Conservation (phyloP, 192 early-diverging fungal genomes). For the Coemansia sp. region DNA sequence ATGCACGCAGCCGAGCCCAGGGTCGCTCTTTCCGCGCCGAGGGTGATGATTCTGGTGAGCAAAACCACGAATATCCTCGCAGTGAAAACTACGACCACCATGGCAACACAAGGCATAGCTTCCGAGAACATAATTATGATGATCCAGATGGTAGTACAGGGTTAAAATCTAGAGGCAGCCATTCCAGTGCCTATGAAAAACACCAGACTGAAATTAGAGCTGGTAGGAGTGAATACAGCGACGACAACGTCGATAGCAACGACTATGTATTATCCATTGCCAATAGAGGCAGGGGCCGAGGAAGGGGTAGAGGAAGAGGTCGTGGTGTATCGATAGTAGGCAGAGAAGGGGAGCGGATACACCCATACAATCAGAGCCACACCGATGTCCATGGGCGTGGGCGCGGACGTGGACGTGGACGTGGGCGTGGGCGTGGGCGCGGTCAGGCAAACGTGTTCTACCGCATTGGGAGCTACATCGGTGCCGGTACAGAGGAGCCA, state of each 20-base stretch:
- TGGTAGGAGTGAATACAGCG: not conserved
- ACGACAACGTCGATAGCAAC: not conserved
- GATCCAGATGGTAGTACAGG: too few relatives aligned
- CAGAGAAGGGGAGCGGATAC: slow-evolving; percentile 1
- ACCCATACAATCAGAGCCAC: not conserved
- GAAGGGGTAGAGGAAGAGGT: slow-evolving; percentile 7
- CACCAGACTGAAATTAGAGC: not conserved
- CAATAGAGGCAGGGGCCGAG: slow-evolving; percentile 14
- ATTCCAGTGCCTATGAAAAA: not conserved
- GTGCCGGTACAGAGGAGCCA: not conserved
- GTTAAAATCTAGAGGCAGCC: not conserved
- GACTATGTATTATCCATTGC: slow-evolving; percentile 4
- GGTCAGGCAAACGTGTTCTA: not conserved
- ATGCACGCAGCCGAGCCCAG: too few relatives aligned
- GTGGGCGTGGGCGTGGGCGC: not conserved
- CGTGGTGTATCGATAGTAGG: slow-evolving; percentile 4
- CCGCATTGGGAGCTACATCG: not conserved
- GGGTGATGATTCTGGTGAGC: too few relatives aligned
- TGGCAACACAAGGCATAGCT: too few relatives aligned
- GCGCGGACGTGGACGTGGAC: not conserved
- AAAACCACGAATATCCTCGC: too few relatives aligned
- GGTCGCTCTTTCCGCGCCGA: too few relatives aligned
- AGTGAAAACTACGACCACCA: too few relatives aligned
- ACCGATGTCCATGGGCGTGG: not conserved
- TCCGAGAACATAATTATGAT: too few relatives aligned